A percentile compares a stretch with the other conserved stretches of the same genome.
These are phyloP conservation scores for Fusarium sp. DNA, from an alignment of 2,329 filamentous ascomycete species.

Conservation along the genomic window DNA sequence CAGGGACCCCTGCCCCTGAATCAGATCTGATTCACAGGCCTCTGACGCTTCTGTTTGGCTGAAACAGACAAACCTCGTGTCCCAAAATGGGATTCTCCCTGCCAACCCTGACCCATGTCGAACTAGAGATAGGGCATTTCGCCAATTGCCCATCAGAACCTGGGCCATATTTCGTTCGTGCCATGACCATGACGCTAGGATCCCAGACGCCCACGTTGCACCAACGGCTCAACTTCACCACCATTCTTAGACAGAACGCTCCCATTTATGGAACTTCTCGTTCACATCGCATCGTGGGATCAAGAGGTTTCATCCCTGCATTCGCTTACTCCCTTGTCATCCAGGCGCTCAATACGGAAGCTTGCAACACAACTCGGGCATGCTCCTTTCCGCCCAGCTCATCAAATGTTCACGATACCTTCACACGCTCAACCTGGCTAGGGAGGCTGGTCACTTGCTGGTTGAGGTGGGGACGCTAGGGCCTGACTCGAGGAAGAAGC, in stretches of 20 bases:
- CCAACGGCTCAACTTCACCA: conserved; percentile 17
- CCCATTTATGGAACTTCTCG: not conserved
- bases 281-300: conserved; percentile 5
- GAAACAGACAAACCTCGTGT: conserved; percentile 45
- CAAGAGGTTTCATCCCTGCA: conserved; percentile 3
- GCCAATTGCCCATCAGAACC: conserved; percentile 26
- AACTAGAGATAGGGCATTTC: conserved; percentile 20
- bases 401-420: not conserved
- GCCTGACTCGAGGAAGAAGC: conserved; percentile 8
- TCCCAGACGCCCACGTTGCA: conserved; percentile 11
- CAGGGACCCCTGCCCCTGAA: conserved; percentile 27
- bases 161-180: conserved; percentile 13
- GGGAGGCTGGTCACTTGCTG: not conserved
- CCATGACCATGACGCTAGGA: conserved; percentile 8
- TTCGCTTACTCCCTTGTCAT: not conserved
- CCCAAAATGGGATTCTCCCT: conserved; percentile 44
- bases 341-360: not conserved
- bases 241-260: not conserved
- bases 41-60: conserved; percentile 37
- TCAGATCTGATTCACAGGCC: conserved; percentile 39
- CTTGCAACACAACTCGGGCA: not conserved
- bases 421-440: not conserved
- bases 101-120: conserved; percentile 11
- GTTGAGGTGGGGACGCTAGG: conserved; percentile 1
- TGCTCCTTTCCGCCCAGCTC: not conserved